Evolutionary conservation across 345 rosid species (phyloP).

Genomic region (Rhodomyrtus tomentosa): DNA sequence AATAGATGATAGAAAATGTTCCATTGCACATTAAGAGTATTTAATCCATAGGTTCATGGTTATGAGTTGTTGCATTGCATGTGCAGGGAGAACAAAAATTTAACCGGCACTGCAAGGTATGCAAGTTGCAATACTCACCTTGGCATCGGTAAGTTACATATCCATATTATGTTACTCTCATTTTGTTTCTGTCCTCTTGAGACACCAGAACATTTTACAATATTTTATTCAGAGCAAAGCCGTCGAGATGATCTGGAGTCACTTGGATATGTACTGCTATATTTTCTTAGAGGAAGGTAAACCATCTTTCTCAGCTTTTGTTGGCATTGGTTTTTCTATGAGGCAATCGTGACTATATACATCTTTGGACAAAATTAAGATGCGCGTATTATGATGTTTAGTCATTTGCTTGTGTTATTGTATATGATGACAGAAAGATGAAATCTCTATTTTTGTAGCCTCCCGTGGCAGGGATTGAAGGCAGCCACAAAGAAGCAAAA

Average conservation of each 20-base stretch:
- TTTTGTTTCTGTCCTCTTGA: not conserved
- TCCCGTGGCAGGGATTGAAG: slow-evolving; percentile 93
- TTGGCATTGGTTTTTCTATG: not conserved
- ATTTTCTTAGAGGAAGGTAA: slow-evolving; percentile 90
- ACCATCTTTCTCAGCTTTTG: not conserved
- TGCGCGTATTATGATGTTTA: not conserved
- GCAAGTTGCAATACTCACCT: slow-evolving; percentile 98
- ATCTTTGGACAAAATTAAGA: not conserved
- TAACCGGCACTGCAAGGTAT: slow-evolving; percentile 95
- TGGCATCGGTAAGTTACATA: slow-evolving; percentile 63
- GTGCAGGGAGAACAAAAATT: slow-evolving; percentile 85
- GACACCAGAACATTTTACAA: not conserved
- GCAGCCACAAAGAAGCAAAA: slow-evolving; percentile 84
- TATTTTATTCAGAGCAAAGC: slow-evolving; percentile 46
- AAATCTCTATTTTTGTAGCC: slow-evolving; percentile 28
- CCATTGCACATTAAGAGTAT: not conserved
- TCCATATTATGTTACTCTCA: not conserved
- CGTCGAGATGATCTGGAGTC: slow-evolving; percentile 77
- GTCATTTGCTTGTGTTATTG: not conserved
- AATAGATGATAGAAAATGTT: not conserved
- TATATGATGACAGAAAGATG: not conserved
- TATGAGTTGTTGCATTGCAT: not conserved
- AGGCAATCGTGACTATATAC: not conserved
- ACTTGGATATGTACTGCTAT: slow-evolving; percentile 67
- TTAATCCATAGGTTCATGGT: not conserved